Conservation (phyloP, 2,329 filamentous ascomycete species). For the Paraconiothyrium brasiliense region DNA sequence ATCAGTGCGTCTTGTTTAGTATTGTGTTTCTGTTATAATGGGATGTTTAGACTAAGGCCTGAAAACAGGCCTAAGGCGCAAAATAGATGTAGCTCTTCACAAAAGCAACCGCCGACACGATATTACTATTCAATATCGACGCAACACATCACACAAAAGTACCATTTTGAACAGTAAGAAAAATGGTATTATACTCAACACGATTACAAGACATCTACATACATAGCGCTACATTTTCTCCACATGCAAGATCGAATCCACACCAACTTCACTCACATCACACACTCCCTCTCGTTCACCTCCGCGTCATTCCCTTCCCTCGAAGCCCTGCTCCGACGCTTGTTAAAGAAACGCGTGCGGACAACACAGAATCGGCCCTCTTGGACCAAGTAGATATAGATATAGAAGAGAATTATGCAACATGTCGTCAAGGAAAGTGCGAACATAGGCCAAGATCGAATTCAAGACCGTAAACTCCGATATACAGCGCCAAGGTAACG, state of each 20-base stretch:
- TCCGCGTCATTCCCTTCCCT: neutral
- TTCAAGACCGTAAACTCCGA: slow-evolving; percentile 12
- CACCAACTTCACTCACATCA: neutral
- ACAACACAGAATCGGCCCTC: neutral
- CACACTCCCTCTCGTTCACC: neutral
- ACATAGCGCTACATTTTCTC: neutral
- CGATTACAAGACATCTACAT: slow-evolving; percentile 12
- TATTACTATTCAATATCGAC: too few relatives aligned
- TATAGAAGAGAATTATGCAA: slow-evolving; percentile 9
- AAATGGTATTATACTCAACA: slow-evolving; percentile 21
- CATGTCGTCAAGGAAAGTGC: slow-evolving; percentile 18
- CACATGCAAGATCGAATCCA: neutral
- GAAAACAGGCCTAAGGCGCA: too few relatives aligned
- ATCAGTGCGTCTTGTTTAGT: too few relatives aligned
- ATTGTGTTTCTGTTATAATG: too few relatives aligned
- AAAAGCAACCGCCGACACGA: too few relatives aligned
- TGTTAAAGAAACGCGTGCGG: slow-evolving; percentile 1
- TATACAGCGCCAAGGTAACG: slow-evolving; percentile 11
- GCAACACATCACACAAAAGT: neutral
- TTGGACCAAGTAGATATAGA: neutral
- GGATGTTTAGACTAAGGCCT: too few relatives aligned
- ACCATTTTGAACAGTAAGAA: slow-evolving; percentile 11
- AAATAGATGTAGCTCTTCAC: too few relatives aligned
- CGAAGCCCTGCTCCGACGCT: slow-evolving; percentile 5
- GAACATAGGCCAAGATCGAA: slow-evolving; percentile 13